phyloP scores from a whole-genome alignment of 1,284 basidiomycete species.

The Ceratobasidium sp. region DNA sequence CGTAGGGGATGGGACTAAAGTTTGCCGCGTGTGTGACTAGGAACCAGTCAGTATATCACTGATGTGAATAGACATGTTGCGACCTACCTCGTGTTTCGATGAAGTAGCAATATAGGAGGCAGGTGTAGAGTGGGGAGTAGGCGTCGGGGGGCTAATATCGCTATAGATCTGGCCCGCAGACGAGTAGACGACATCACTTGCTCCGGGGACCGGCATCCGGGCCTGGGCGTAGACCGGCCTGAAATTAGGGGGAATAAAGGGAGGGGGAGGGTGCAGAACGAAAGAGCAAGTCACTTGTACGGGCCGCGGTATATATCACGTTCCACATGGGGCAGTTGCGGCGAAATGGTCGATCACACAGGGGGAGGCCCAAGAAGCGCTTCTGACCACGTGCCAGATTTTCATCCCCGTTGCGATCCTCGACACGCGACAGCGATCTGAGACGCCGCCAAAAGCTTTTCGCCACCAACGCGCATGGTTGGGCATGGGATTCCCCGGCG shows the following conservation, averaged over 20 bases:
- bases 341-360: constrained; percentile 1
- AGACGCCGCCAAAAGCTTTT: not conserved
- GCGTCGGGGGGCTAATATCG: not conserved
- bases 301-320: constrained; percentile 27
- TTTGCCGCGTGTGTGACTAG: constrained; percentile 6
- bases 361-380: not conserved
- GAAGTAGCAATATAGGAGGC: not conserved
- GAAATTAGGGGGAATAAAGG: constrained; percentile 14
- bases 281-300: not conserved
- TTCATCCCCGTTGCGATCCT: constrained; percentile 15
- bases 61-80: not conserved
- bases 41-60: not conserved
- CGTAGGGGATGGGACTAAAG: not conserved
- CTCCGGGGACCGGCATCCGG: constrained; percentile 32
- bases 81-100: constrained; percentile 25
- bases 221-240: not conserved
- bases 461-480: not conserved
- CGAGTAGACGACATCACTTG: not conserved
- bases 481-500: not conserved
- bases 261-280: constrained; percentile 11
- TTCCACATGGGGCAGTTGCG: constrained; percentile 20
- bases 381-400: constrained; percentile 15
- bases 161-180: constrained; percentile 15
- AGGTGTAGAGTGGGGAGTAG: not conserved
- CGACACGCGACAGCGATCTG: constrained; percentile 21